Evolutionary conservation across 495 filamentous ascomycete genomes (phyloP).

Genomic region (Neurospora sp.): DNA sequence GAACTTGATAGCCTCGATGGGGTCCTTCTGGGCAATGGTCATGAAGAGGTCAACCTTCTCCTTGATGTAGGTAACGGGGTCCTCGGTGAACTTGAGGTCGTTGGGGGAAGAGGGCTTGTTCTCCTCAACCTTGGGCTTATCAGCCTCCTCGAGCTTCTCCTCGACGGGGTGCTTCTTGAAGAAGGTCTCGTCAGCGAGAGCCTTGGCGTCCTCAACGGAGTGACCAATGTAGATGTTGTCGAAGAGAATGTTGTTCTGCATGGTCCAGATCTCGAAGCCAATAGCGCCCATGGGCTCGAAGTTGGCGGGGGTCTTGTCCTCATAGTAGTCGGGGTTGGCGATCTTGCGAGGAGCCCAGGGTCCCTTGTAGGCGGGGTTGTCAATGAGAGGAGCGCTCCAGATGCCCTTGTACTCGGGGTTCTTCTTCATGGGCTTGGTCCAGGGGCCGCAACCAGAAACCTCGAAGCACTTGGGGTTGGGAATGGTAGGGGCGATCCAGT

Average conservation of each 20-base stretch:
- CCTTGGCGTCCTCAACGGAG: slow-evolving; percentile 86
- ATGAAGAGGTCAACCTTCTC: slow-evolving; percentile 89
- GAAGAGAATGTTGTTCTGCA: slow-evolving; percentile 98
- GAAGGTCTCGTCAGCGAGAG: slow-evolving; percentile 86
- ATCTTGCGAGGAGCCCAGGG: slow-evolving; percentile 92
- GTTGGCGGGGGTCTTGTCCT: slow-evolving; percentile 95
- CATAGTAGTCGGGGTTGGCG: slow-evolving; percentile 90
- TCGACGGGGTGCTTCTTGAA: slow-evolving; percentile 84
- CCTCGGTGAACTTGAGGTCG: slow-evolving; percentile 84
- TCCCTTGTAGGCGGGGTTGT: slow-evolving; percentile 99
- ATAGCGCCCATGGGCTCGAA: slow-evolving; percentile 98
- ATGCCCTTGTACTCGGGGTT: slow-evolving; percentile 99
- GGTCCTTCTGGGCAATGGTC: slow-evolving; percentile 75
- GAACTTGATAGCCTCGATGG: slow-evolving; percentile 80
- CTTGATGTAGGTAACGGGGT: slow-evolving; percentile 79
- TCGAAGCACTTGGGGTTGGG: slow-evolving; percentile 95
- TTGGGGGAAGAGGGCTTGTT: slow-evolving; percentile 52
- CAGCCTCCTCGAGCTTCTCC: slow-evolving; percentile 69
- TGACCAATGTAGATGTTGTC: slow-evolving; percentile 99
- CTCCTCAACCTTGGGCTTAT: slow-evolving; percentile 67
- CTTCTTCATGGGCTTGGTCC: slow-evolving; percentile 84
- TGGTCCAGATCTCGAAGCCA: slow-evolving; percentile 99
- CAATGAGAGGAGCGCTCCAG: slow-evolving; percentile 87
- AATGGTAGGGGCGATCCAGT: slow-evolving; percentile 91
- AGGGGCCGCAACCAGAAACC: slow-evolving; percentile 86